Conservation (phyloP, 2,329 filamentous ascomycete species). For the Berkeleyomyces rouxiae region DNA sequence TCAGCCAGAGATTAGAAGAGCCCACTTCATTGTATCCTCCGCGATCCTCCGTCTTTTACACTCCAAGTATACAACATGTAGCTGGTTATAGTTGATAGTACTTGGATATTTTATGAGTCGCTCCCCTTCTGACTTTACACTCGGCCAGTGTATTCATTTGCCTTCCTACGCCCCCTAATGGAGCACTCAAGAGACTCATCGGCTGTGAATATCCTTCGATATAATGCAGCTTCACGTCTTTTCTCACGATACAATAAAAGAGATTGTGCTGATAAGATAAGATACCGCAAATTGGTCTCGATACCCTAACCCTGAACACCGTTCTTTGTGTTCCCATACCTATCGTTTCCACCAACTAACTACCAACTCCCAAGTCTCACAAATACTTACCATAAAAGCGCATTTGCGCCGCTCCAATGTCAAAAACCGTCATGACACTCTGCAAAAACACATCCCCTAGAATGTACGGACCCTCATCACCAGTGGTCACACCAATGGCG, state of each 20-base stretch:
- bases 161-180: too few species aligned
- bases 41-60: not conserved
- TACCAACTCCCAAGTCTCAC: not conserved
- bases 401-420: constrained; percentile 30
- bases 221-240: too few species aligned
- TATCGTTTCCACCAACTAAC: too few species aligned
- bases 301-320: not conserved
- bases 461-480: constrained; percentile 30
- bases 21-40: not conserved
- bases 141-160: too few species aligned
- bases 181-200: too few species aligned
- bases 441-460: constrained; percentile 34
- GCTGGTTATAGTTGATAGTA: too few species aligned
- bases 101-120: too few species aligned
- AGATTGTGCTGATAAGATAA: not conserved
- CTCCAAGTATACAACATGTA: not conserved
- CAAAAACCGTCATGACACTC: constrained; percentile 33
- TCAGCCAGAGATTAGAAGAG: not conserved
- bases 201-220: too few species aligned
- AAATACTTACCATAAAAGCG: constrained; percentile 22
- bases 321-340: too few species aligned
- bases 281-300: not conserved
- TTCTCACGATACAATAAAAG: not conserved
- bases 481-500: constrained; percentile 30
- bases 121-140: too few species aligned